Conservation (phyloP, 192 early-diverging fungal species). For the Thoreauomyces humboldtii region DNA sequence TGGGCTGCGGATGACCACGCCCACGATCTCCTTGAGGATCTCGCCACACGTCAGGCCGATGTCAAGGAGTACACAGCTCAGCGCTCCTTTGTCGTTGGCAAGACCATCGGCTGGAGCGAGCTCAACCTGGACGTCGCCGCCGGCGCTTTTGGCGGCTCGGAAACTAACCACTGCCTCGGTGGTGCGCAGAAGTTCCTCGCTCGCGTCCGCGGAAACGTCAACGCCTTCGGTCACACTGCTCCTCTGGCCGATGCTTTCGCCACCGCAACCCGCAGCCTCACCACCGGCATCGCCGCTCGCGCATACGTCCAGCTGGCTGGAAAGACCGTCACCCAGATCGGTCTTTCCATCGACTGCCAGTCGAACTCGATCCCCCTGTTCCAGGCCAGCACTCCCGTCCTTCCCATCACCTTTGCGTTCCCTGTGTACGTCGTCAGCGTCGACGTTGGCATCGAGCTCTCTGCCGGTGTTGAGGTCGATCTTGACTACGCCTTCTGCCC, state of each 20-base stretch:
- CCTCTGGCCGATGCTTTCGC: background rate
- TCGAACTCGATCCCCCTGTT: background rate
- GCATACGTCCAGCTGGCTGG: background rate
- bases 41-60: background rate
- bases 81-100: background rate
- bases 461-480: background rate
- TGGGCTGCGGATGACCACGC: background rate
- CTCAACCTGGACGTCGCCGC: background rate
- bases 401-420: background rate
- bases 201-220: background rate
- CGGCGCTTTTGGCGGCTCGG: slow-evolving; percentile 6
- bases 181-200: slow-evolving; percentile 3
- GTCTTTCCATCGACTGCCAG: background rate
- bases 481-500: background rate
- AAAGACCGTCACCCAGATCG: background rate
- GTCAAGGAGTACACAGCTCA: background rate
- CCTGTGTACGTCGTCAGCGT: background rate
- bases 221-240: background rate
- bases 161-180: background rate
- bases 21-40: background rate
- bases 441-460: slow-evolving; percentile 3
- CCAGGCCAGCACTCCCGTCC: background rate
- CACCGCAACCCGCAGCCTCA: background rate
- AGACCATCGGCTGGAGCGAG: background rate
- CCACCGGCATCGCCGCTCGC: too few relatives aligned